A percentile compares a stretch with the other conserved stretches of the same genome.
Conservation (phyloP, 306 rosid genomes). For the Cicer judaicum region DNA sequence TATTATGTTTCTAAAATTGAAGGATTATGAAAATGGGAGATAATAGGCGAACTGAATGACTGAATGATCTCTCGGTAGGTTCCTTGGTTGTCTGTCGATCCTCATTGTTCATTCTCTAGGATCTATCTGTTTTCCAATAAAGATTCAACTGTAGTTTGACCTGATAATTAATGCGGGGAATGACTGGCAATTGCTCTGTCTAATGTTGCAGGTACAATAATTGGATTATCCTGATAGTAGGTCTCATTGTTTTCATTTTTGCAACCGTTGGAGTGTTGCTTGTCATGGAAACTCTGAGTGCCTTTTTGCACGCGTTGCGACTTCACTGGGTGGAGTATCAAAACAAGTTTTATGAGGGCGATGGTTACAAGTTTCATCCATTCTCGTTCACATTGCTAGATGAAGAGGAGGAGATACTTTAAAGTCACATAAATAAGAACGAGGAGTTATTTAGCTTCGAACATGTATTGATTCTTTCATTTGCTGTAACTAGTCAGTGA, state of each 20-base stretch:
- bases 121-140: not conserved
- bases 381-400: conserved; percentile 67
- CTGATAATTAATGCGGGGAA: not conserved
- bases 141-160: conserved; percentile 3
- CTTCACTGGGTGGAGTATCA: conserved; percentile 99
- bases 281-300: conserved; percentile 95
- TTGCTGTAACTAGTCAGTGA: conserved; percentile 53
- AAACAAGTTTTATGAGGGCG: conserved; percentile 94
- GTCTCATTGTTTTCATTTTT: conserved; percentile 71
- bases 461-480: conserved; percentile 65
- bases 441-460: conserved; percentile 58
- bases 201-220: conserved; percentile 80
- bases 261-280: conserved; percentile 93
- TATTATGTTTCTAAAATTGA: not conserved
- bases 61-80: not conserved
- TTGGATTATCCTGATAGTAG: conserved; percentile 70
- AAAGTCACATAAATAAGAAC: conserved; percentile 31
- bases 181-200: conserved; percentile 13
- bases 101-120: conserved; percentile 6
- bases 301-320: conserved; percentile 93
- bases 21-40: conserved; percentile 7
- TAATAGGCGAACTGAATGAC: not conserved
- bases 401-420: conserved; percentile 63
- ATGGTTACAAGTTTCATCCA: conserved; percentile 82
- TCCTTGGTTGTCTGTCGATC: conserved; percentile 15